Conservation (phyloP, 306 rosid species). For the Ormosia emarginata region DNA sequence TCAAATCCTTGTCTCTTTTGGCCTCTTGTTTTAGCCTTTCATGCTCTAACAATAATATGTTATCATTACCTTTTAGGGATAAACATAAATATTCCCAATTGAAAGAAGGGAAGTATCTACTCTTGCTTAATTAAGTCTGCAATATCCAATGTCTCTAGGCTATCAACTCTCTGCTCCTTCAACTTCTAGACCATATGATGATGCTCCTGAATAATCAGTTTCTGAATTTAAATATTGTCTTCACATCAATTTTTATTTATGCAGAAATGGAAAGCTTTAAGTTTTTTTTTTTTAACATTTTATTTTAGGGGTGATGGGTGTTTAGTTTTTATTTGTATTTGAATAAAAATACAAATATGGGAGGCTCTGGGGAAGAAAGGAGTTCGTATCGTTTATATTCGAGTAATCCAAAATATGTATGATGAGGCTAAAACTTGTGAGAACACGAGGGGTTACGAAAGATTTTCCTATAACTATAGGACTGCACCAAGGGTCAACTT, state of each 20-base stretch:
- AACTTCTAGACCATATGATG: not conserved
- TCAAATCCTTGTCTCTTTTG: not conserved
- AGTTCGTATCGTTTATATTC: no score
- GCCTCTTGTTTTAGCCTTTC: not conserved
- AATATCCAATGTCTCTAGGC: not conserved
- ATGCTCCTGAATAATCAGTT: not conserved
- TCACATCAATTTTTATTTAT: not conserved
- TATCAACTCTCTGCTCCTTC: not conserved
- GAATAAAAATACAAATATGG: no score
- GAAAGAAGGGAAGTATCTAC: not conserved
- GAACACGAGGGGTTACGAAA: no score
- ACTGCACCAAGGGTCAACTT: no score
- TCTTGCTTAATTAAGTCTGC: not conserved
- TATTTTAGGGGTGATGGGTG: not conserved
- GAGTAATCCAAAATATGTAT: no score
- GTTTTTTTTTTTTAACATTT: not conserved
- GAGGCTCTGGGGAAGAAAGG: no score
- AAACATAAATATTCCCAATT: not conserved
- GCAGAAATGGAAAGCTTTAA: not conserved
- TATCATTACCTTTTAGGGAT: not conserved
- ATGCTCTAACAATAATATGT: not conserved
- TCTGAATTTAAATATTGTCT: not conserved
- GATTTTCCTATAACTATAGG: no score
- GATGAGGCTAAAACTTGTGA: no score
- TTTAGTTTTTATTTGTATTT: not conserved